Conservation (phyloP, 1,139 yeast species). For the Candida frijolesensis region DNA sequence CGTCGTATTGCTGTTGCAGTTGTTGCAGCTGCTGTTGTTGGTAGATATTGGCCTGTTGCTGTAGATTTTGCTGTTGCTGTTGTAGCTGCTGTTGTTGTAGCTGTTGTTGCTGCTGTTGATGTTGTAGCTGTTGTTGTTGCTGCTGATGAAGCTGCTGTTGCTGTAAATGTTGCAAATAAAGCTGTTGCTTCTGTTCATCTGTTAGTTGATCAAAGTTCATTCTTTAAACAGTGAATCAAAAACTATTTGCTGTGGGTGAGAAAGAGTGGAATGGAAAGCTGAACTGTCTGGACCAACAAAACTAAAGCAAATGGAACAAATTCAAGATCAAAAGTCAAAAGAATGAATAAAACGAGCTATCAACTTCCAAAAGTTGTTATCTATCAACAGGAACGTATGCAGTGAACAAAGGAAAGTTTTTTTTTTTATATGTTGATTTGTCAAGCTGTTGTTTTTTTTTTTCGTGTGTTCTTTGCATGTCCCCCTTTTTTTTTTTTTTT, state of each 20-base stretch:
- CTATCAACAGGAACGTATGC: neutral
- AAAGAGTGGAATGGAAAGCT: neutral
- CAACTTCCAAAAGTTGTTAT: neutral
- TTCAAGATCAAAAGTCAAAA: neutral
- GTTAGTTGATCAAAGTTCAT: slow-evolving; percentile 38
- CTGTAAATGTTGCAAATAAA: slow-evolving; percentile 25
- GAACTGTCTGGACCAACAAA: neutral
- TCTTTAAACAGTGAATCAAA: neutral
- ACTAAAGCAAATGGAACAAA: neutral
- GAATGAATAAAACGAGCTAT: neutral
- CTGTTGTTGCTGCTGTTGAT: slow-evolving; percentile 17
- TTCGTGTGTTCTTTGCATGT: neutral
- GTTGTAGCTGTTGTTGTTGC: slow-evolving; percentile 17
- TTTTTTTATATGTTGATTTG: slow-evolving; percentile 2
- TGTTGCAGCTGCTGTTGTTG: slow-evolving; percentile 14
- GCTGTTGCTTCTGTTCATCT: slow-evolving; percentile 39
- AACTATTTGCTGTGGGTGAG: neutral
- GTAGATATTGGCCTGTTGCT: slow-evolving; percentile 6
- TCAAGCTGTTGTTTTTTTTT: neutral
- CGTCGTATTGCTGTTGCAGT: slow-evolving; percentile 22
- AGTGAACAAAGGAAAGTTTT: neutral
- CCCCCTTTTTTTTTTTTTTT: neutral
- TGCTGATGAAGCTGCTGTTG: slow-evolving; percentile 20
- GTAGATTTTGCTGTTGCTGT: slow-evolving; percentile 16
- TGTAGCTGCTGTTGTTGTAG: slow-evolving; percentile 14